These are phyloP conservation scores for Croton laevigatus DNA, from an alignment of 441 rosid genomes.

Conservation along the genomic window DNA sequence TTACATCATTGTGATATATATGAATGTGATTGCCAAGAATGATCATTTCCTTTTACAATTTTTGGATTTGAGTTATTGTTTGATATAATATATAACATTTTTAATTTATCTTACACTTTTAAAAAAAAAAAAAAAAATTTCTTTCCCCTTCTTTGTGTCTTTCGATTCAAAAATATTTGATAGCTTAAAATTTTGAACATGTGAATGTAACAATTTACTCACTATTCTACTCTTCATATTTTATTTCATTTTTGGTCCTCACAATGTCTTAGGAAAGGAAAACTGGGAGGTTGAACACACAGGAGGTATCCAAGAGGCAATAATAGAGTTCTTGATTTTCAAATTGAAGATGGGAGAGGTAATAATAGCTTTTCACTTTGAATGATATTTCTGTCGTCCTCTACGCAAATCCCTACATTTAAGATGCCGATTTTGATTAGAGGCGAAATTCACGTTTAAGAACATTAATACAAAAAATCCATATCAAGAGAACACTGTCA, in stretches of 20 bases:
- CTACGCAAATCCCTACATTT: slow-evolving; percentile 17
- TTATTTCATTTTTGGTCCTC: slow-evolving; percentile 30
- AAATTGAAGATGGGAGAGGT: slow-evolving; percentile 84
- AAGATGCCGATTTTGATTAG: slow-evolving; percentile 35
- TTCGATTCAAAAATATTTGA: neutral
- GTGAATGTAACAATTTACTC: neutral
- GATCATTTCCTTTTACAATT: neutral
- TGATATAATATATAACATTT: neutral
- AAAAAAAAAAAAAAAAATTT: neutral
- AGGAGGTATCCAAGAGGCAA: slow-evolving; percentile 55
- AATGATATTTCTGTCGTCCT: slow-evolving; percentile 3
- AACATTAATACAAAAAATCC: slow-evolving; percentile 51
- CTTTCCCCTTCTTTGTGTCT: neutral
- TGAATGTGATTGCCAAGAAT: slow-evolving; percentile 4
- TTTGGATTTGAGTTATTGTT: slow-evolving; percentile 3
- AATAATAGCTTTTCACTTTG: slow-evolving; percentile 13
- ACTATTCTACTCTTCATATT: neutral
- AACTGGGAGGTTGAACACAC: slow-evolving; percentile 35
- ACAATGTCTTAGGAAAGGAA: slow-evolving; percentile 39
- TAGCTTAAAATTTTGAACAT: neutral
- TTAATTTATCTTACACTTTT: no score
- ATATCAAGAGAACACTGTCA: slow-evolving; percentile 48
- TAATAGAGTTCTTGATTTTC: slow-evolving; percentile 69
- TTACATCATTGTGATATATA: neutral
- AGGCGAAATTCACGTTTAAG: slow-evolving; percentile 74